phyloP scores from a whole-genome alignment of 139 green algal species.

The Coccomyxa sp. region DNA sequence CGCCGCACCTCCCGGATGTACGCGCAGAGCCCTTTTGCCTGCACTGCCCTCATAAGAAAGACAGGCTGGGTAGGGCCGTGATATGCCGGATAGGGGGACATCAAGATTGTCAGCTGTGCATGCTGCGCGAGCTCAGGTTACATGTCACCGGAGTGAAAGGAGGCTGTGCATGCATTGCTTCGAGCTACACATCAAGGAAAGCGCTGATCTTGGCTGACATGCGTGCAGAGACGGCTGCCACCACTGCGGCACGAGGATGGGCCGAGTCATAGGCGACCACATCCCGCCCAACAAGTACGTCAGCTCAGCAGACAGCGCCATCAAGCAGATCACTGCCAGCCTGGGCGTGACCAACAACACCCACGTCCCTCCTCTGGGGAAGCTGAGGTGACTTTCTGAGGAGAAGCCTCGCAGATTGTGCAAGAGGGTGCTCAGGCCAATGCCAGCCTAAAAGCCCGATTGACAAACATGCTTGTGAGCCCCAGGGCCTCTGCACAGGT shows the following conservation, averaged over 20 bases:
- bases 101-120: neutral
- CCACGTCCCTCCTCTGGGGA: neutral
- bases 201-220: too few relatives aligned
- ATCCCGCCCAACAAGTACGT: constrained; percentile 76
- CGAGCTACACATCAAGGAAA: too few relatives aligned
- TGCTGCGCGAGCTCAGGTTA: neutral
- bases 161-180: too few relatives aligned
- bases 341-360: neutral
- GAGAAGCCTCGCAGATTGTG: too few relatives aligned
- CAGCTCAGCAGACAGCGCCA: neutral
- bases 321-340: neutral
- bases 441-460: too few relatives aligned
- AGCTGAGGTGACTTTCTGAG: neutral
- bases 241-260: constrained; percentile 59
- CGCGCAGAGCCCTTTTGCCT: too few relatives aligned
- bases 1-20: neutral
- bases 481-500: neutral
- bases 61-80: neutral
- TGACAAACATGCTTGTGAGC: too few relatives aligned
- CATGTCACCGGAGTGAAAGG: neutral
- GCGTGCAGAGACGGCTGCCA: constrained; percentile 63
- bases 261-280: constrained; percentile 66
- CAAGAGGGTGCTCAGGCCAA: too few relatives aligned
- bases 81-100: neutral
- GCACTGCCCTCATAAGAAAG: too few relatives aligned